A percentile compares a stretch with the other conserved stretches of the same genome.
Conservation (phyloP, 1,284 basidiomycete genomes). For the Heterobasidion occidentale region DNA sequence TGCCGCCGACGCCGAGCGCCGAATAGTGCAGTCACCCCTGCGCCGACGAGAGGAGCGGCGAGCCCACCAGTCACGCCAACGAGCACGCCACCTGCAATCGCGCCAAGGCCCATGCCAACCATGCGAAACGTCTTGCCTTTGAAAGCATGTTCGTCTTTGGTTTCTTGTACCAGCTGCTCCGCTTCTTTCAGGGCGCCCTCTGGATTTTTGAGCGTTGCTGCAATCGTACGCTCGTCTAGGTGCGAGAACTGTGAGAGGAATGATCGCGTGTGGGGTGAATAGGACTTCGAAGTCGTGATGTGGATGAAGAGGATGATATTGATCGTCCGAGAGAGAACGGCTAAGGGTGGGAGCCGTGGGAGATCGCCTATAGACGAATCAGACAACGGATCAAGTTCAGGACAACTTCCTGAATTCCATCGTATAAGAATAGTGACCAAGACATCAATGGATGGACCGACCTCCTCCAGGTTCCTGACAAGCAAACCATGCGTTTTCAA, state of each 20-base stretch:
- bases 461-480: conserved; percentile 40
- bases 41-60: conserved; percentile 52
- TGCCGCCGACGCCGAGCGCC: conserved; percentile 49
- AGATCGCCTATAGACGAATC: conserved; percentile 40
- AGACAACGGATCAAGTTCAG: conserved; percentile 28
- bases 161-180: conserved; percentile 30
- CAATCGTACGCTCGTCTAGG: conserved; percentile 37
- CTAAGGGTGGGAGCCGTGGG: conserved; percentile 28
- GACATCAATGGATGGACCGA: conserved; percentile 9
- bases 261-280: conserved; percentile 44
- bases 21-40: conserved; percentile 39
- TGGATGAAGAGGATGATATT: conserved; percentile 45
- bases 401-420: conserved; percentile 25
- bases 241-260: conserved; percentile 34
- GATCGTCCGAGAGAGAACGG: conserved; percentile 29
- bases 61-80: conserved; percentile 50
- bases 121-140: conserved; percentile 32
- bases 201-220: conserved; percentile 42
- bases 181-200: conserved; percentile 36
- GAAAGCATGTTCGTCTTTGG: conserved; percentile 34
- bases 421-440: neutral
- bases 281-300: conserved; percentile 38
- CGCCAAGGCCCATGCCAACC: conserved; percentile 44
- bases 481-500: conserved; percentile 37
- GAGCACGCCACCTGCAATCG: conserved; percentile 47